Conservation (phyloP, 352 stramenopile genomes). For the Phytophthora kernoviae region DNA sequence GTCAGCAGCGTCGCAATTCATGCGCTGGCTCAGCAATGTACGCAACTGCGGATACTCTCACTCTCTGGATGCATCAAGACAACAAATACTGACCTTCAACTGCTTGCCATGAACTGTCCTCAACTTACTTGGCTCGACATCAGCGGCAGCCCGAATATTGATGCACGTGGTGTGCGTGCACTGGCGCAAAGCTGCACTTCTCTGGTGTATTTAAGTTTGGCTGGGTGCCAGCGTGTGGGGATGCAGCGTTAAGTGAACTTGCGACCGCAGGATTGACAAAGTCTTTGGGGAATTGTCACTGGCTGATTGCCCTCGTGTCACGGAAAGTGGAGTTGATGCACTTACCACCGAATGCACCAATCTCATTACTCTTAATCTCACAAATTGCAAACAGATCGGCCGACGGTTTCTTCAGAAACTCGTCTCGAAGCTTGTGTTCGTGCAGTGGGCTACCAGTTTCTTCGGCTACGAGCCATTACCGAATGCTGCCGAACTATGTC, state of each 20-base stretch:
- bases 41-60: slow-evolving; percentile 74
- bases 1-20: slow-evolving; percentile 80
- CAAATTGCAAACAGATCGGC: slow-evolving; percentile 71
- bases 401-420: slow-evolving; percentile 76
- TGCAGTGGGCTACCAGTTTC: slow-evolving; percentile 82
- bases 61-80: slow-evolving; percentile 85
- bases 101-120: slow-evolving; percentile 55
- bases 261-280: slow-evolving; percentile 30
- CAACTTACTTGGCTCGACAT: slow-evolving; percentile 84
- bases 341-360: slow-evolving; percentile 67
- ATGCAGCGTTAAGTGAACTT: slow-evolving; percentile 65
- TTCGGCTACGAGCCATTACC: slow-evolving; percentile 87
- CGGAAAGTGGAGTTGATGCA: slow-evolving; percentile 68
- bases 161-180: slow-evolving; percentile 55
- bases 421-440: slow-evolving; percentile 76
- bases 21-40: slow-evolving; percentile 75
- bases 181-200: slow-evolving; percentile 61
- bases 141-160: slow-evolving; percentile 74
- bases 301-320: slow-evolving; percentile 69
- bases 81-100: slow-evolving; percentile 70
- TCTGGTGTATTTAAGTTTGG: slow-evolving; percentile 78
- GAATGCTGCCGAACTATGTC: slow-evolving; percentile 77
- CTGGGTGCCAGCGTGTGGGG: slow-evolving; percentile 77
- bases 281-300: slow-evolving; percentile 61
- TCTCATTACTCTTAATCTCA: slow-evolving; percentile 89